Percentiles rank a stretch among this genome's conserved stretches.
These are phyloP conservation scores for Mycosphaerella sp. DNA, from an alignment of 2,329 filamentous ascomycete species.

Conservation along the genomic window DNA sequence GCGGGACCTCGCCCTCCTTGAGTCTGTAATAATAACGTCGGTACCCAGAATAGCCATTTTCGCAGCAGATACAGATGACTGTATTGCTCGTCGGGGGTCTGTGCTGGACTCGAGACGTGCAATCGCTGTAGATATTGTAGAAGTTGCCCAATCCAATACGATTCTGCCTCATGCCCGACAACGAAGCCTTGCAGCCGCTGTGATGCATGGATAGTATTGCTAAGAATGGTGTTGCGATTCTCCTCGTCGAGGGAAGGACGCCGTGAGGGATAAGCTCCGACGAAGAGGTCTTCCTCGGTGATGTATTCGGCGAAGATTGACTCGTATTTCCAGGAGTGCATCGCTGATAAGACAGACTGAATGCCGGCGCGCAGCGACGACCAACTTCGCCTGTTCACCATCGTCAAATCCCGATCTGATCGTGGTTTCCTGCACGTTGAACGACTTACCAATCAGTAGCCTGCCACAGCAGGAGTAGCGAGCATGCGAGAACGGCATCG, in stretches of 20 bases:
- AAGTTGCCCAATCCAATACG: slow-evolving; percentile 45
- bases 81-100: slow-evolving; percentile 71
- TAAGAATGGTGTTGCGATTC: slow-evolving; percentile 31
- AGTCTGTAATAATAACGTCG: slow-evolving; percentile 72
- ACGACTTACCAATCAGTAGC: slow-evolving; percentile 80
- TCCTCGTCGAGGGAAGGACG: slow-evolving; percentile 17
- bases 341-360: slow-evolving; percentile 80
- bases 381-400: slow-evolving; percentile 69
- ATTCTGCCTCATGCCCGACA: slow-evolving; percentile 40
- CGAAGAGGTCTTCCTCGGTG: slow-evolving; percentile 56
- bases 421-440: too few species aligned
- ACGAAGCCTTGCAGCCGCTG: slow-evolving; percentile 42
- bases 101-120: slow-evolving; percentile 36
- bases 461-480: slow-evolving; percentile 90
- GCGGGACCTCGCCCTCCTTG: slow-evolving; percentile 69
- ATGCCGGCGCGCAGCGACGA: slow-evolving; percentile 87
- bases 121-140: slow-evolving; percentile 43
- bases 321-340: slow-evolving; percentile 82
- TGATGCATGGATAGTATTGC: slow-evolving; percentile 38
- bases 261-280: slow-evolving; percentile 19
- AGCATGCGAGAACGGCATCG: slow-evolving; percentile 85
- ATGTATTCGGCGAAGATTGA: slow-evolving; percentile 81
- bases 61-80: slow-evolving; percentile 80
- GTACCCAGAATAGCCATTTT: slow-evolving; percentile 94
- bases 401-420: not conserved